Conservation (phyloP, 305 asterid species). For the Solanum chacoense region DNA sequence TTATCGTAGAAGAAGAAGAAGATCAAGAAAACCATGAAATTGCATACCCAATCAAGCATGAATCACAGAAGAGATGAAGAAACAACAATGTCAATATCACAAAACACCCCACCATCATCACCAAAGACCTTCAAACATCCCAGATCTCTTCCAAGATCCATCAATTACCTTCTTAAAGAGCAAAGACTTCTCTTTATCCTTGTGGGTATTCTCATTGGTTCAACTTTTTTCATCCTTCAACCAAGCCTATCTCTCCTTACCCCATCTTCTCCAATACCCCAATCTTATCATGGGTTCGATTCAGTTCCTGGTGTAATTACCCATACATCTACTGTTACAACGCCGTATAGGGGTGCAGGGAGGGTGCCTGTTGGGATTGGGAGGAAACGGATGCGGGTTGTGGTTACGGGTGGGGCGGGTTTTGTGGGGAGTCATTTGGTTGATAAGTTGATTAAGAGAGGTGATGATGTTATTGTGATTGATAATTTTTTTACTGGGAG, state of each 20-base stretch:
- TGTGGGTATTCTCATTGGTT: conserved; percentile 60
- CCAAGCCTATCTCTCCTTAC: conserved; percentile 14
- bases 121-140: conserved; percentile 64
- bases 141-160: conserved; percentile 66
- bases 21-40: conserved; percentile 42
- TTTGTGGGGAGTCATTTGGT: conserved; percentile 95
- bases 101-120: conserved; percentile 40
- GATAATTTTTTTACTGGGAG: conserved; percentile 93
- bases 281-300: conserved; percentile 1
- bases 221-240: conserved; percentile 56
- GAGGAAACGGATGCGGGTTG: conserved; percentile 68
- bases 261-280: conserved; percentile 19
- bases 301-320: neutral
- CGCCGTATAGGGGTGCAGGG: conserved; percentile 27
- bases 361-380: conserved; percentile 72
- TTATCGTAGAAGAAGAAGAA: neutral
- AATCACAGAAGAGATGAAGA: conserved; percentile 38
- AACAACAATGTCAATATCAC: conserved; percentile 15
- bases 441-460: conserved; percentile 81
- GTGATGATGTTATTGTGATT: conserved; percentile 84
- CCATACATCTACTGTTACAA: neutral
- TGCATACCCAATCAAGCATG: conserved; percentile 45
- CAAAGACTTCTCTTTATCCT: conserved; percentile 69
- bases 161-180: conserved; percentile 59
- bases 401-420: conserved; percentile 95